Base-by-base conservation (phyloP, 768 basidiomycete species). In the Tricholoma sp. region DNA sequence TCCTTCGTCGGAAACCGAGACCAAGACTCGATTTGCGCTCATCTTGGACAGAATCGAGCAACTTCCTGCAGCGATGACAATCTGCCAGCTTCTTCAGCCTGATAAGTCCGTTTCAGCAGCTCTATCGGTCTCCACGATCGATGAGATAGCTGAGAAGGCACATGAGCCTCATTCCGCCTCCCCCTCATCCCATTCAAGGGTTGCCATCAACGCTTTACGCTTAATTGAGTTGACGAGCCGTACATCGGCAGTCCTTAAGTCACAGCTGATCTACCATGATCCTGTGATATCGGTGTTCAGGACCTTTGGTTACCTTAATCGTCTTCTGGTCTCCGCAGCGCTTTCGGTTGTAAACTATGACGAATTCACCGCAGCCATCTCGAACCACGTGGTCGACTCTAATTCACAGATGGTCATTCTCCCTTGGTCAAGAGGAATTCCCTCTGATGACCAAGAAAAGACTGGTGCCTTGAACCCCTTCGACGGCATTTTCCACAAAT, bases 151-250 rank as follows among this genome's bases (percentile, higher is more conserved):
- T 29, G 70, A 74, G 56, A 75, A 74, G 50, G 66, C 65, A 2
- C 42, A 61, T 20, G n/a, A 41, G 20, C 41, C 49, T 3, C 47
- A 50, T 6, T 37, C 52, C 4, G 34, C 55, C 39, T 51, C 55
- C 4, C n/a, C 55, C 12, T 31, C 58, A 3, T 52, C 51, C 11
- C 54, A 64, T 0, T 59, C 58, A 3, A 59, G 55, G 11, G 71
- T 84, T 51, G 70, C 75, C 9, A 76, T 96, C 33, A 83, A 92
- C 60, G 89, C 89, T 0, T 79, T 98, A 2, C 92, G 95, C 17
- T 79, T 98, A 7, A 83, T 98, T 62, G 94, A 98, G 67, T 75
- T 98, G 45, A 90, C 91, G 1, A 87, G 87, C 36, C 88, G 97
- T 56, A 91, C 91, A 1, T 94, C 91, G 2, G 88, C 89, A 1